Percentiles rank a stretch among this genome's conserved stretches.
phyloP scores from a whole-genome alignment of 768 basidiomycete genomes.

The Auricularia sp. region DNA sequence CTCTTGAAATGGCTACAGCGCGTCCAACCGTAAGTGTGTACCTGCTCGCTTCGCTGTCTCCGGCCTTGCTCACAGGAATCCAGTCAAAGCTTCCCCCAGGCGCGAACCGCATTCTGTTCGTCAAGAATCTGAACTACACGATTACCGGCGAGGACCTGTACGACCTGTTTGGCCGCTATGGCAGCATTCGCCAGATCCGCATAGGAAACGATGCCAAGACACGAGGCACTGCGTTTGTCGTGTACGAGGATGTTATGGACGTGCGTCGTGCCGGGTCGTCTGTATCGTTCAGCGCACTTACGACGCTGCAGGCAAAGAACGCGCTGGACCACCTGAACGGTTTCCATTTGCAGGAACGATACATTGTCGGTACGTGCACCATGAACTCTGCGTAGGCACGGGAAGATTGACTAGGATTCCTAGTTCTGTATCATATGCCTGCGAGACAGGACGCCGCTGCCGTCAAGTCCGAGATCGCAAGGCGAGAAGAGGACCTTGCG shows the following conservation, averaged over 20 bases:
- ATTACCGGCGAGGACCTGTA: slow-evolving; percentile 92
- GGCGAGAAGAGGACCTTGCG: slow-evolving; percentile 81
- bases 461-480: slow-evolving; percentile 84
- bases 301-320: slow-evolving; percentile 68
- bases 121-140: slow-evolving; percentile 87
- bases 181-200: slow-evolving; percentile 89
- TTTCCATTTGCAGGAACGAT: slow-evolving; percentile 95
- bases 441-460: slow-evolving; percentile 93
- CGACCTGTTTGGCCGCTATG: slow-evolving; percentile 95
- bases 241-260: slow-evolving; percentile 94
- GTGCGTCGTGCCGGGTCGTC: slow-evolving; percentile 34
- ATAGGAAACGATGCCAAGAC: slow-evolving; percentile 88
- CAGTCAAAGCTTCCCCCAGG: slow-evolving; percentile 86
- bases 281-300: not conserved
- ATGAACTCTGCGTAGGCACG: not conserved
- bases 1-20: too few relatives aligned
- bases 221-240: slow-evolving; percentile 93
- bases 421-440: slow-evolving; percentile 93
- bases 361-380: slow-evolving; percentile 60
- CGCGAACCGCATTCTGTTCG: slow-evolving; percentile 85
- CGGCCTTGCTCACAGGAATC: not conserved
- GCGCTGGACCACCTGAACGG: slow-evolving; percentile 95
- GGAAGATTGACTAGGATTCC: not conserved
- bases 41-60: too few relatives aligned
- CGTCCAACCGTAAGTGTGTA: too few relatives aligned